Evolutionary conservation across 2,329 filamentous ascomycete species (phyloP), one percentile per base, ranked within the genome.

Genomic region (Acephala macrosclerotiorum): DNA sequence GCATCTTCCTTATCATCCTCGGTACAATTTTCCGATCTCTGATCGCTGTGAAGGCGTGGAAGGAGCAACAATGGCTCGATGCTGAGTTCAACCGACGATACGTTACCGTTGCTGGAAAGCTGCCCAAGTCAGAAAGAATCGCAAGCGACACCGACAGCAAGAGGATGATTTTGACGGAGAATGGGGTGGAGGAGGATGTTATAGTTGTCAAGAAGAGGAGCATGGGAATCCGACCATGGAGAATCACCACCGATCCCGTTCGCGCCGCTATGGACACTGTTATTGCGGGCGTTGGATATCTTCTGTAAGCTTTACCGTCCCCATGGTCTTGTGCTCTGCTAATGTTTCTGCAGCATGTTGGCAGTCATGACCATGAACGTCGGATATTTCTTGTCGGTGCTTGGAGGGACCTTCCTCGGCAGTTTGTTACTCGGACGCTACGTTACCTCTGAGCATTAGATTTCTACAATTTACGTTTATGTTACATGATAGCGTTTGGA

Each of bases 281-380:
- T 25, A 88, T 93, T 75, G 87, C 87, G n/a, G 93, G 88, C 8
- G 86, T 96, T 53, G 91, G 90, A 14, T 97, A 97, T 79, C 81
- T 97, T 36, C 87, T 97, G 94, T 97, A 81, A 85, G 92, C 88
- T 38, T 5, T 56, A 6, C n/a, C 49, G 25, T 53, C 40, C 42
- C 14, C 47, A 49, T 47, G 29, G 33, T 25, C 12, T 67, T 33
- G 45, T 29, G 14, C 35, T 56, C 29, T 64, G 26, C 69, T 73
- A 61, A 70, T 66, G 60, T 60, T 12, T 22, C 12, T 59, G 20
- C 72, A 97, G 94, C 66, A 97, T 97, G 94, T 81, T 97, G 80
- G 92, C 91, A 16, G 91, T 96, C 75, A 97, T 96, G 93, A 94
- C 92, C 1, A 88, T 93, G 82, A 96, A 96, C 73, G 86, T 95